A percentile compares a stretch with the other conserved stretches of the same genome.
phyloP scores from a whole-genome alignment of 1,284 basidiomycete genomes.

The Xerocomus amazonicus region DNA sequence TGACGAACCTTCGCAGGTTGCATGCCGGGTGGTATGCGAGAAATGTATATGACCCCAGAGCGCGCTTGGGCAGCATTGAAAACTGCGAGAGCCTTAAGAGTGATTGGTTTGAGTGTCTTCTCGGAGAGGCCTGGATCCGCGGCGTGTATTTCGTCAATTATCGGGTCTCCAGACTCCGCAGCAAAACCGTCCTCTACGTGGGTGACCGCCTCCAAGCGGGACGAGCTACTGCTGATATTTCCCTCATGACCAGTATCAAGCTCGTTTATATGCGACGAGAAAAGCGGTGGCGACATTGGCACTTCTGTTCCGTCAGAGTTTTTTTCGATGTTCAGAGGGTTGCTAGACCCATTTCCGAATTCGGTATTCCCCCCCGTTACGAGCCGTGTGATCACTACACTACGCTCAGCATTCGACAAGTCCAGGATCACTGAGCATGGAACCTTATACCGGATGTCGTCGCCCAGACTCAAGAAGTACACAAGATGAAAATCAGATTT shows the following conservation, averaged over 20 bases:
- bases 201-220: conserved; percentile 3
- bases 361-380: conserved; percentile 1
- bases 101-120: conserved; percentile 65
- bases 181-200: conserved; percentile 1
- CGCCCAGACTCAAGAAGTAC: no score
- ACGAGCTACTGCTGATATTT: not conserved
- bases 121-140: conserved; percentile 40
- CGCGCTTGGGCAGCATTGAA: conserved; percentile 67
- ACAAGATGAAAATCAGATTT: no score
- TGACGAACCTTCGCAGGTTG: conserved; percentile 95
- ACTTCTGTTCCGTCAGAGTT: not conserved
- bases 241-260: not conserved
- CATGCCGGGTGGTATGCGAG: conserved; percentile 98
- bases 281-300: not conserved
- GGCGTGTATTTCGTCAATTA: conserved; percentile 53
- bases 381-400: no score
- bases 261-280: not conserved
- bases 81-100: conserved; percentile 64
- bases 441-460: no score
- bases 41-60: conserved; percentile 91
- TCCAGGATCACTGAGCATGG: no score
- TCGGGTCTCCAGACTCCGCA: conserved; percentile 36
- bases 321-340: not conserved
- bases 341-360: not conserved
- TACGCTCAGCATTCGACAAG: no score